Evolutionary conservation across 2,329 filamentous ascomycete genomes (phyloP).

Genomic region (Venturiaceae sp.): DNA sequence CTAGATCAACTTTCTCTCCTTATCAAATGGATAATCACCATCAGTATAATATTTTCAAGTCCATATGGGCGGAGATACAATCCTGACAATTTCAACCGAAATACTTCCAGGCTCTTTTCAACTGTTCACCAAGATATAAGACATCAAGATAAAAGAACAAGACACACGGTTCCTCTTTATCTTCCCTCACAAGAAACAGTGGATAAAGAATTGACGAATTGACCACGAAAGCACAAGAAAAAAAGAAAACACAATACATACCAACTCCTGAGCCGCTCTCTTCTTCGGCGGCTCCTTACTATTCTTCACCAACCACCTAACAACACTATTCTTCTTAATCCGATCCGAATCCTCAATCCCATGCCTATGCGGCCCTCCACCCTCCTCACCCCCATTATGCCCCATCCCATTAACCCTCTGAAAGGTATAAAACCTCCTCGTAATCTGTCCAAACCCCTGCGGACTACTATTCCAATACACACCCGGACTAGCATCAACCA

Average conservation of each 20-base stretch:
- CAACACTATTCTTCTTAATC: conserved; percentile 72
- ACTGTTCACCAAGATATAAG: background rate
- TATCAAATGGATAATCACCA: too few species aligned
- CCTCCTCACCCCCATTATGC: conserved; percentile 61
- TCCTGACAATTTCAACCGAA: too few species aligned
- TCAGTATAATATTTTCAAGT: too few species aligned
- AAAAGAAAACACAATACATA: background rate
- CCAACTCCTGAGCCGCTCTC: background rate
- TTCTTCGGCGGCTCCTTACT: background rate
- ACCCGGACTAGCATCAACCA: background rate
- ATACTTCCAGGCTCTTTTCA: background rate
- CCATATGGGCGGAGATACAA: too few species aligned
- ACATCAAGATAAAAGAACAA: too few species aligned
- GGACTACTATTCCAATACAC: background rate
- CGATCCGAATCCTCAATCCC: conserved; percentile 63
- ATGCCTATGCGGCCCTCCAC: conserved; percentile 65
- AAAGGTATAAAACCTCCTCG: conserved; percentile 51
- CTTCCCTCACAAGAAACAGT: too few species aligned
- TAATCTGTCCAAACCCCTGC: background rate
- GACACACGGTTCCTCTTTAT: too few species aligned
- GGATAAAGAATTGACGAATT: background rate
- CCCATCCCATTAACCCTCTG: conserved; percentile 71
- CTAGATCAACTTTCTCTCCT: too few species aligned
- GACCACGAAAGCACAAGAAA: background rate
- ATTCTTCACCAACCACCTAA: conserved; percentile 48